Evolutionary conservation across 805 yeast species (phyloP).

Genomic region (Candida morakotiae): DNA sequence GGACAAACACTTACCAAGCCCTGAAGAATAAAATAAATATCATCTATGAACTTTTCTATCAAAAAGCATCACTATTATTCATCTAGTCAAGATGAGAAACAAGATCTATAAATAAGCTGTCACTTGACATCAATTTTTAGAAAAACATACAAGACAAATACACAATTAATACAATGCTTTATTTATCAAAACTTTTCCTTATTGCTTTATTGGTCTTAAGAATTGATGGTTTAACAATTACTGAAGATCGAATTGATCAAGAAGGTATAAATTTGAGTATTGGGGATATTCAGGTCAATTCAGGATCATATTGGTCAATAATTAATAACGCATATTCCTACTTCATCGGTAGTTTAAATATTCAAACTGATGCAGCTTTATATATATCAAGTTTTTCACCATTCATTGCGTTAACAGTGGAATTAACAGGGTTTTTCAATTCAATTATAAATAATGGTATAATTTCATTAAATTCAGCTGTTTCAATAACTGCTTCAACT

Average conservation of each 20-base stretch:
- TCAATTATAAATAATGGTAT: conserved; percentile 15
- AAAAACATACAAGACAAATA: too few relatives aligned
- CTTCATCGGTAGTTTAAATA: conserved; percentile 19
- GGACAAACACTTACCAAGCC: too few relatives aligned
- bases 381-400: conserved; percentile 16
- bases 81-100: too few relatives aligned
- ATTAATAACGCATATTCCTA: conserved; percentile 17
- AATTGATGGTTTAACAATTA: conserved; percentile 1
- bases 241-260: conserved; percentile 12
- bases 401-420: conserved; percentile 10
- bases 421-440: conserved; percentile 12
- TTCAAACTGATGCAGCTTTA: conserved; percentile 19
- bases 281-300: conserved; percentile 16
- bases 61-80: too few relatives aligned
- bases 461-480: conserved; percentile 18
- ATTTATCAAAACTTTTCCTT: too few relatives aligned
- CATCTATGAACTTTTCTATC: too few relatives aligned
- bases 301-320: conserved; percentile 24
- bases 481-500: conserved; percentile 14
- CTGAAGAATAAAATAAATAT: too few relatives aligned
- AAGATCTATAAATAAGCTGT: too few relatives aligned
- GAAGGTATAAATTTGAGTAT: conserved; percentile 16
- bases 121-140: too few relatives aligned
- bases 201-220: conserved; percentile 1
- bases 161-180: too few relatives aligned